Evolutionary conservation across 306 rosid genomes (phyloP), one percentile per base, ranked within the genome.

Genomic region (Leucaena leucocephala): DNA sequence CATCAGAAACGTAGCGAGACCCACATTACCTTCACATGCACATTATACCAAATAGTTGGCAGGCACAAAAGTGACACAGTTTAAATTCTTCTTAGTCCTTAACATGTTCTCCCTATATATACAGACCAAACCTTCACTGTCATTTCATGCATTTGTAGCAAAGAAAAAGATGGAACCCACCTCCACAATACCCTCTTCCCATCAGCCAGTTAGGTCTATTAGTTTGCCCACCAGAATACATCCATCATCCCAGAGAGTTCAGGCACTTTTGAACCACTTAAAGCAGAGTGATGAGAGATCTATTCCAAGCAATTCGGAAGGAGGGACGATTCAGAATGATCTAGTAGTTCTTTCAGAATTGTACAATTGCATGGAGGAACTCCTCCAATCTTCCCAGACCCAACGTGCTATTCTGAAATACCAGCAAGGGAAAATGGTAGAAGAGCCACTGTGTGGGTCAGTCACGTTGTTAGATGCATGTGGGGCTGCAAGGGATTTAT

Each of bases 191-290:
- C 49, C 75, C 6, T 52, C 46, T 16, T 22, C 84, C 48, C 87
- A 82, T 69, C 93, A 81, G 58, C 97, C 92, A 2, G 14, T 86
- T 49, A 90, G 98, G 69, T 92, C 98, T 6, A 90, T 92, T 55
- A 95, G 97, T 82, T 88, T 91, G 73, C 96, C 98, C 14, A 36
- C 91, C 0, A 92, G 98, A 84, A 34, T 64, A 62, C 83, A 85
- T 76, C 92, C 97, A 0, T 59, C 81, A 58, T 84, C 84, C 39
- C 76, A 86, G 4, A 86, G 83, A 84, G 71, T 88, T 59, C 91
- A 92, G 71, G 82, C 89, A 9, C 76, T 87, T 42, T 50, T 90
- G 27, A 84, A 75, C 69, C 83, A 82, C 82, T 80, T 94, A 2
- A 91, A 85, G 74, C 75, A 79, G 27, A 77, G 61, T 69, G 71